phyloP scores from a whole-genome alignment of 805 yeast genomes.

The Nakazawaea holstii region DNA sequence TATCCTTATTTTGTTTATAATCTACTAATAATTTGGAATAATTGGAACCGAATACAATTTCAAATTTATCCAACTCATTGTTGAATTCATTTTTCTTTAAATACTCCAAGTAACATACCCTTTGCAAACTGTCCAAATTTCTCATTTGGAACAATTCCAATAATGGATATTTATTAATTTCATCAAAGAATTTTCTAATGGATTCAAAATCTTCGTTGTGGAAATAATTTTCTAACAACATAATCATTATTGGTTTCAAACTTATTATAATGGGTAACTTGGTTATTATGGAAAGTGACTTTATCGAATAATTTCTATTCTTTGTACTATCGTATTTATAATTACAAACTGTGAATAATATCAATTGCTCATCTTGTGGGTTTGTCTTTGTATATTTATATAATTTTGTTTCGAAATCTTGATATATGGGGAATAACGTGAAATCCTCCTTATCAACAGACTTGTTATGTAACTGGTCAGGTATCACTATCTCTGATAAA shows the following conservation, averaged over 20 bases:
- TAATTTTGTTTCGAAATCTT: slow-evolving; percentile 16
- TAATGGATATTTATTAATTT: slow-evolving; percentile 25
- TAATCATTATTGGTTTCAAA: slow-evolving; percentile 43
- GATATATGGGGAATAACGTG: slow-evolving; percentile 49
- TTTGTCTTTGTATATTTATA: slow-evolving; percentile 15
- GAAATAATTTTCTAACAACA: slow-evolving; percentile 39
- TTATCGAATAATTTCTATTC: slow-evolving; percentile 35
- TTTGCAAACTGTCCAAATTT: background rate
- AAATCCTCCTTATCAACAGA: slow-evolving; percentile 48
- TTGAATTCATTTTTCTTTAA: slow-evolving; percentile 2
- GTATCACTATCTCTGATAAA: slow-evolving; percentile 55
- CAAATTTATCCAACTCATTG: background rate
- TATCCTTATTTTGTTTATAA: slow-evolving; percentile 18
- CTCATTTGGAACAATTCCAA: slow-evolving; percentile 2
- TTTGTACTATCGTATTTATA: slow-evolving; percentile 28
- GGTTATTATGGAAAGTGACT: slow-evolving; percentile 42
- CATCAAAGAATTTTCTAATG: slow-evolving; percentile 14
- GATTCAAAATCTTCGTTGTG: slow-evolving; percentile 13
- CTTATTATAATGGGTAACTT: slow-evolving; percentile 36
- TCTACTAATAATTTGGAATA: slow-evolving; percentile 4
- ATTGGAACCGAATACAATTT: slow-evolving; percentile 1
- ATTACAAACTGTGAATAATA: slow-evolving; percentile 23
- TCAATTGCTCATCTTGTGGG: slow-evolving; percentile 15
- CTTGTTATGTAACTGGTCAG: slow-evolving; percentile 50
- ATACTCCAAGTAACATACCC: slow-evolving; percentile 3